Base-by-base conservation (phyloP, 129 eudicot species). In the Cynara cardunculus region DNA sequence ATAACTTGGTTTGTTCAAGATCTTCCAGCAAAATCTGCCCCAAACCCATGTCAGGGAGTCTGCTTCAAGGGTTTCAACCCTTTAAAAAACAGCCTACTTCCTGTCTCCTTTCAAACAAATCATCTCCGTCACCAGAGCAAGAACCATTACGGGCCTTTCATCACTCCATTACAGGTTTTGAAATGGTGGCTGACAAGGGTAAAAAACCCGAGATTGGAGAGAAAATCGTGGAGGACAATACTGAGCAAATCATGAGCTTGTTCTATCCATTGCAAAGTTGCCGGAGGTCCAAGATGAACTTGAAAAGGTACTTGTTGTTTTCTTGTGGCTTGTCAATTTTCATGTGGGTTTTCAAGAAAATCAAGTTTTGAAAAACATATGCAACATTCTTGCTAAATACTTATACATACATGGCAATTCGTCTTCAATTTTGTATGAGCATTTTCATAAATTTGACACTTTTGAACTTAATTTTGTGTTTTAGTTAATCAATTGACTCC, bases 261-360 rank as follows among this genome's bases (percentile, higher is more conserved):
- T 89, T 78, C 65, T 81, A 4, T 85, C 92, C 59, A 84, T 93
- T 28, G 97, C 91, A 67, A 91, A 93, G 87, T 86, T 93, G 75
- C 97, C 91, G 84, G 97, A 88, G 79, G 77, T 93, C 73, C 98
- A 93, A 84, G 97, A 93, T 69, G 94, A 93, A 72, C 93, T 93
- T n/a, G 98, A 93, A 25, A 93, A 91, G 75, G 97, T 93, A 81
- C 41, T 1, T 16, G 22, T 24, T 1, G 26, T 13, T 69, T 41
- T 28, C 24, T 27, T 30, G 6, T 32, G 11, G 28, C 4, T 71
- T 25, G 9, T 32, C 27, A 30, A 71, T 71, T 35, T 69, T 2
- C n/a, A n/a, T n/a, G n/a, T n/a, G n/a, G n/a, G 19, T 41, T 41
- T n/a, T n/a, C n/a, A n/a, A n/a, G n/a, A n/a, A n/a, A n/a, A n/a